Evolutionary conservation across 306 rosid species (phyloP), one percentile per base, ranked within the genome.

Genomic region (Quercus agrifolia): DNA sequence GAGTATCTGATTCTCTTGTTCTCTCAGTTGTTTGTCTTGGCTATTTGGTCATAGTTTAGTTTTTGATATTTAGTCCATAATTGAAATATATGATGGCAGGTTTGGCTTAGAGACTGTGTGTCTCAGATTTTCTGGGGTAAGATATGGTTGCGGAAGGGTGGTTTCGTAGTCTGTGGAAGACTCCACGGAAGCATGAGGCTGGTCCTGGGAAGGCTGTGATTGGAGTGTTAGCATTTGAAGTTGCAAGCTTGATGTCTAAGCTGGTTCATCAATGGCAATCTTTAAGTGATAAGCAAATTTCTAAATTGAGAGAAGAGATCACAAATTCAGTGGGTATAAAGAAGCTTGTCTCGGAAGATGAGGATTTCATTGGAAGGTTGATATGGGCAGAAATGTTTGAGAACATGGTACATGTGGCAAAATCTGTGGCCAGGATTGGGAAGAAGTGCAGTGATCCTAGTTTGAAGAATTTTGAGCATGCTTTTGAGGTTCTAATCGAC

Each of bases 161-260:
- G 99, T 93, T 93, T 81, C 96, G 92, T 63, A 88, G 28, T 79
- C 84, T 96, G 46, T 96, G 97, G 97, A 96, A 84, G 92, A 87
- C 80, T 79, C 86, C 85, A 51, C 87, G 86, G 87, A 93, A 87
- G 88, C 87, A 84, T 25, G 94, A 85, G 73, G 73, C 89, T 81
- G 80, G 78, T 54, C 66, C 77, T 11, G 96, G 85, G 84, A 96
- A 96, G 82, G 89, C 69, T 8, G 81, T 69, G 57, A 82, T 96
- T 81, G 97, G 94, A 85, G 98, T 96, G 31, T 85, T 96, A 69
- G 96, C 99, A 41, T 96, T 96, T 88, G 99, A 96, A 90, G 89
- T 91, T 71, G 99, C 99, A 35, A 91, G 90, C 85, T 78, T 92
- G 87, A 93, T 96, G 99, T 90, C 99, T 52, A 96, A 93, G 93